Base-by-base conservation (phyloP, 495 filamentous ascomycete genomes). In the Neurospora sp. region DNA sequence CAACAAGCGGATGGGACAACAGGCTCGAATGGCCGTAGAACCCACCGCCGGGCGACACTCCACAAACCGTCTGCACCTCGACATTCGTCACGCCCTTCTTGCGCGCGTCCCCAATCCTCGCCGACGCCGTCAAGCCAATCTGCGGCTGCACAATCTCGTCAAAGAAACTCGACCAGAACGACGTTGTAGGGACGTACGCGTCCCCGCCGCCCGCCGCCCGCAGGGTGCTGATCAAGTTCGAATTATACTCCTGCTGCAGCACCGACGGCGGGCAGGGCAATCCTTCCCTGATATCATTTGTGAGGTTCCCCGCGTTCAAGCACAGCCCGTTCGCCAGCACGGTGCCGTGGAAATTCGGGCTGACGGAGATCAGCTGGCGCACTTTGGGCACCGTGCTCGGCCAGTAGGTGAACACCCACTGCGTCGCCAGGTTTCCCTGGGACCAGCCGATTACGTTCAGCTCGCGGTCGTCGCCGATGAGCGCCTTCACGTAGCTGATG, bases 381-480 rank as follows among this genome's bases (percentile, higher is more conserved):
- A 82, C 79, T 4, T 75, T 75, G 35, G 12, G 27, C 4, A 79
- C 76, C 0, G 84, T 83, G 3, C 82, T 83, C 1, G 84, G 85
- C 85, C 85, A 88, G 81, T 87, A 88, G 73, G 87, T 86, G 72
- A 84, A 78, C 10, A 81, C 83, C 86, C 85, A 87, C 74, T 88
- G 85, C 1, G 80, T 79, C 70, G 83, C 73, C 18, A 88, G 74
- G 42, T 77, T 79, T 20, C 86, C 86, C 76, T 88, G 85, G 3
- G 82, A 85, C 85, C 86, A 88, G n/a, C 78, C 79, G 9, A 87
- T 76, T 10, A 85, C 78, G 12, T 81, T 76, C 8, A 85, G 79
- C 1, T 82, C 80, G 9, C 76, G 59, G 40, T 75, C 59, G 3
- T 70, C 18, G 40, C 78, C 78, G 41, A 84, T 75, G 10, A 35